Evolutionary conservation across 306 rosid genomes (phyloP).

Genomic region (Fagus crenata): DNA sequence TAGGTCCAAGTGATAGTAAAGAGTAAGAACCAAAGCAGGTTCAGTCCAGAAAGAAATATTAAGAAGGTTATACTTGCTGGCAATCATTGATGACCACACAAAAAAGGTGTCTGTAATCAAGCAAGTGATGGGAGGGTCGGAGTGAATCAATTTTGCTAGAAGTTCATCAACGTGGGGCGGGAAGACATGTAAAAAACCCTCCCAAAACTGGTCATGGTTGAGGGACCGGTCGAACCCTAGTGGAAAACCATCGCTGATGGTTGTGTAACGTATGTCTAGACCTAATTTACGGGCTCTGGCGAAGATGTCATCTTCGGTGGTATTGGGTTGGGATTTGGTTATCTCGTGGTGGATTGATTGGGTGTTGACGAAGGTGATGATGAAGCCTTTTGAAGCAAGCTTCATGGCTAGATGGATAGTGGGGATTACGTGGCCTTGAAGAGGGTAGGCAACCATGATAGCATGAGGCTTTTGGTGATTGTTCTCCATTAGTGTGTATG

Average conservation of each 20-base stretch:
- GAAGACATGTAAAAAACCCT: conserved; percentile 11
- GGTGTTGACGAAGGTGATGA: conserved; percentile 20
- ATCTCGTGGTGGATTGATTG: background rate
- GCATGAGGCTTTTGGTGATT: conserved; percentile 1
- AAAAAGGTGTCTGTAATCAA: conserved; percentile 39
- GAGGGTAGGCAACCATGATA: conserved; percentile 7
- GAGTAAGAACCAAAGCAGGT: conserved; percentile 31
- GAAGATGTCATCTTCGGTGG: conserved; percentile 23
- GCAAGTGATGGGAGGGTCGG: conserved; percentile 33
- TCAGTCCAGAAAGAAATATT: conserved; percentile 43
- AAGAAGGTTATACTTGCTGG: conserved; percentile 34
- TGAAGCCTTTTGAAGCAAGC: conserved; percentile 15
- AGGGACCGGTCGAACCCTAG: conserved; percentile 21
- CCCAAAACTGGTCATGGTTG: conserved; percentile 18
- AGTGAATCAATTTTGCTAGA: conserved; percentile 15
- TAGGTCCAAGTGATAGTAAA: conserved; percentile 37
- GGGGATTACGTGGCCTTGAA: background rate
- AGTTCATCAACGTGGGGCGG: conserved; percentile 39
- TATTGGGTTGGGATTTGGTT: conserved; percentile 7
- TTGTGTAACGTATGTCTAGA: conserved; percentile 34
- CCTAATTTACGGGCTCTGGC: conserved; percentile 25
- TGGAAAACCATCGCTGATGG: conserved; percentile 35
- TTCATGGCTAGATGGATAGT: conserved; percentile 3
- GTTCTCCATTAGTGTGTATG: background rate
- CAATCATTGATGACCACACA: conserved; percentile 13